Evolutionary conservation across 257 asterid genomes (phyloP), one percentile per base, ranked within the genome.

Genomic region (Solanum piurae): DNA sequence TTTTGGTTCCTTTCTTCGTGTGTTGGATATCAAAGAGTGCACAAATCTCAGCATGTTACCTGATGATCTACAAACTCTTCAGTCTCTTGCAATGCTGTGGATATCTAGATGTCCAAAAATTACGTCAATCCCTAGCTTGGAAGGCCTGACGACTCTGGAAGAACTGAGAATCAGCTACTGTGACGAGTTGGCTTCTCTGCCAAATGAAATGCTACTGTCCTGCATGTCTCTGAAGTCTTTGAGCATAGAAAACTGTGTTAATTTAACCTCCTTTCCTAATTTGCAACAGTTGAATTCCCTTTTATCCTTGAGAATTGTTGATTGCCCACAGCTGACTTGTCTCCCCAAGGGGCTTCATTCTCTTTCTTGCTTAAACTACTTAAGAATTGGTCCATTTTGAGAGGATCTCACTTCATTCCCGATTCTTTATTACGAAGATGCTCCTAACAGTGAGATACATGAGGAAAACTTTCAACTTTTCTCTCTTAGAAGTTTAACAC

Each of bases 151-250:
- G 25, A 42, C 90, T 74, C 82, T 68, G 84, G 83, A 37, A 49
- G 1, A 10, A 2, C 34, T 87, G 68, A 10, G 5, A 10, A 64
- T 87, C 7, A 1, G 25, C 3, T 3, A 36, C 4, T 91, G 92
- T 76, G 38, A 83, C 4, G 83, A 16, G 66, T 55, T 91, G 55
- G 60, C 46, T 0, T 49, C 29, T 64, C 83, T 91, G 7, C 83
- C 91, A 33, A 62, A 68, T 55, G 87, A 87, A 86, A 66, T 88
- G 89, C 40, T 90, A 3, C 68, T 75, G 85, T 3, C 60, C 2
- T 73, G 84, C 64, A 20, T 49, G 34, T 83, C 80, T 86, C 82
- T 88, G 6, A 8, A 37, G 64, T 0, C 0, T 13, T n/a, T 90
- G 29, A 0, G 5, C 3, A 55, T 88, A 3, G 2, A 31, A 7